Percentiles rank a stretch among this genome's conserved stretches.
Evolutionary conservation across 306 rosid species (phyloP).

Genomic region (Mimosa bimucronata): DNA sequence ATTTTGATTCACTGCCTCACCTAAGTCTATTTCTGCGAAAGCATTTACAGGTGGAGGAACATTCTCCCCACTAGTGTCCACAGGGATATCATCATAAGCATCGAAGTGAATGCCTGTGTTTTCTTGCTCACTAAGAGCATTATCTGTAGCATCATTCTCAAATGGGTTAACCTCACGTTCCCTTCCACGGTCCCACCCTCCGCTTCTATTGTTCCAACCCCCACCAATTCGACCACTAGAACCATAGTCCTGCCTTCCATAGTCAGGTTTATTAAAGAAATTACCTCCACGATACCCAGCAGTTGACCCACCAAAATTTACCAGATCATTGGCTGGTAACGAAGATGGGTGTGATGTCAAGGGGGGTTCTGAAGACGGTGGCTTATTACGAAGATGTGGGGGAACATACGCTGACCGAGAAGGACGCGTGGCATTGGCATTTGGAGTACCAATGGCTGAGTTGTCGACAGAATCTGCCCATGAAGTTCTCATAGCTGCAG

Average conservation of each 20-base stretch:
- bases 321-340: conserved; percentile 1
- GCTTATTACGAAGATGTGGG: conserved; percentile 24
- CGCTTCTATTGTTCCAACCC: conserved; percentile 22
- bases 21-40: conserved; percentile 24
- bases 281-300: conserved; percentile 11
- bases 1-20: conserved; percentile 21
- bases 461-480: conserved; percentile 26
- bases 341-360: conserved; percentile 6
- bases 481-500: conserved; percentile 25
- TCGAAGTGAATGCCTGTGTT: conserved; percentile 18
- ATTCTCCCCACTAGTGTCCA: conserved; percentile 27
- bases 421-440: conserved; percentile 5
- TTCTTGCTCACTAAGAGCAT: conserved; percentile 16
- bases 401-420: conserved; percentile 24
- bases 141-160: conserved; percentile 21
- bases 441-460: background rate
- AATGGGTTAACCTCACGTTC: conserved; percentile 24
- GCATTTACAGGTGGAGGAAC: conserved; percentile 25
- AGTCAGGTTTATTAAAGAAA: background rate
- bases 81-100: conserved; percentile 29
- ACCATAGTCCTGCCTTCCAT: conserved; percentile 13
- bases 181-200: conserved; percentile 29
- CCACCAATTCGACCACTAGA: conserved; percentile 21
- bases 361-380: conserved; percentile 1
- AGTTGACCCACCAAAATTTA: background rate